Evolutionary conservation across 352 stramenopile genomes (phyloP), one percentile per base, ranked within the genome.

Genomic region (Phytophthora macrochlamydospora): DNA sequence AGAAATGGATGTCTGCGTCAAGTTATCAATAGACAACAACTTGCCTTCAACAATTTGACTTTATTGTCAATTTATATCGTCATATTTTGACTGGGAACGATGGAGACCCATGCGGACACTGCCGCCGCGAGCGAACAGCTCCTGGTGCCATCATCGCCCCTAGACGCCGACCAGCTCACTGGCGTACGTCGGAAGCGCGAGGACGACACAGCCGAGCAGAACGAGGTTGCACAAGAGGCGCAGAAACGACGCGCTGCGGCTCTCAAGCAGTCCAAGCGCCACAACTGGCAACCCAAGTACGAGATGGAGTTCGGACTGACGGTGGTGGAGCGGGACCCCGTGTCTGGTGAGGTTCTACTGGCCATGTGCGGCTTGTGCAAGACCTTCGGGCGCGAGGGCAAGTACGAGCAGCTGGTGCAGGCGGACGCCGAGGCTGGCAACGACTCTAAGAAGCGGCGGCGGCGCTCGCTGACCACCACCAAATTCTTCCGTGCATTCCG

Each of bases 401-500:
- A 85, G 64, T 90, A 87, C 61, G 84, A 93, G 38, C 83, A 91
- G 72, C 70, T 88, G 59, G 59, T 90, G 44, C 73, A 83, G 62
- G 59, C 79, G 28, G 83, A 91, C 13, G 74, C 82, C n/a, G 78
- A 87, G 18, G 53, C 71, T 2, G 71, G 67, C 32, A 73, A 71
- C 48, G 83, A 92, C 18, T 73, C 61, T 30, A 93, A 95, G 74
- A 93, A 93, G 73, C 71, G 86, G 45, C 79, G 87, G 33, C 76
- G 85, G 33, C 85, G 85, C 38, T 93, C 85, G 52, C 68, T 93
- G 33, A 95, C 87, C 45, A 95, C 87, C 43, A 93, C 82, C 62
- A 95, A 95, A 77, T 95, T 93, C 66, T 95, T 95, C 65, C 85
- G 87, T 31, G 76, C 87, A 4, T 95, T 93, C 62, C 83, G 87